Evolutionary conservation across 2,329 filamentous ascomycete species (phyloP).

Genomic region (Fusarium virguliforme): DNA sequence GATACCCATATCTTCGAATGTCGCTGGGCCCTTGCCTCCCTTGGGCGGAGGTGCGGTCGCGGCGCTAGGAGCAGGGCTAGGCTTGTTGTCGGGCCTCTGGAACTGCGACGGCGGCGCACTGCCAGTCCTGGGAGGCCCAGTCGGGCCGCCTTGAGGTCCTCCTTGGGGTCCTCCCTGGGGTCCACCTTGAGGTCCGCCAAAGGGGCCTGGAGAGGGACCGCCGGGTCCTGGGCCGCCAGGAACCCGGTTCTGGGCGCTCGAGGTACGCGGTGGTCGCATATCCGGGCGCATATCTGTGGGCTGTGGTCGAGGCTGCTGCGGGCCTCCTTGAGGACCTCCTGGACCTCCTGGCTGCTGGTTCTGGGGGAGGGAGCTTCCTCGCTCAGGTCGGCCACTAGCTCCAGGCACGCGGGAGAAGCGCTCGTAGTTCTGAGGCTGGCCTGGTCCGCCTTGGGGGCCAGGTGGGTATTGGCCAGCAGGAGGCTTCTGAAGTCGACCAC

Average conservation of each 20-base stretch:
- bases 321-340: not conserved
- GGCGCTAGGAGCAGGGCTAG: constrained; percentile 53
- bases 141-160: constrained; percentile 36
- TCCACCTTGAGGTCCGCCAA: constrained; percentile 30
- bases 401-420: constrained; percentile 55
- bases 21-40: constrained; percentile 84
- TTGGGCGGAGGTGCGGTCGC: constrained; percentile 59
- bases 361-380: constrained; percentile 55
- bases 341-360: constrained; percentile 27
- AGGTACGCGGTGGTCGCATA: constrained; percentile 45
- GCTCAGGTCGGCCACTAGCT: constrained; percentile 53
- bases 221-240: constrained; percentile 44
- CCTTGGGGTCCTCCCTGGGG: constrained; percentile 11
- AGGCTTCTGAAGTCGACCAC: constrained; percentile 53
- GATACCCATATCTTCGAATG: constrained; percentile 99
- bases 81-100: constrained; percentile 51
- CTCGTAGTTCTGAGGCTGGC: constrained; percentile 48
- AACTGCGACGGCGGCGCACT: constrained; percentile 58
- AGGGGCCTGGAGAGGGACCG: constrained; percentile 47
- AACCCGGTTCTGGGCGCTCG: constrained; percentile 45
- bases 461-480: constrained; percentile 46
- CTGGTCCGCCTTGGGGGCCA: constrained; percentile 23
- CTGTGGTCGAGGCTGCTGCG: constrained; percentile 22
- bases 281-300: constrained; percentile 19
- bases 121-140: constrained; percentile 53